Evolutionary conservation across 108 stramenopile species (phyloP), one percentile per base, ranked within the genome.

Genomic region (Aurantiochytrium sp.): DNA sequence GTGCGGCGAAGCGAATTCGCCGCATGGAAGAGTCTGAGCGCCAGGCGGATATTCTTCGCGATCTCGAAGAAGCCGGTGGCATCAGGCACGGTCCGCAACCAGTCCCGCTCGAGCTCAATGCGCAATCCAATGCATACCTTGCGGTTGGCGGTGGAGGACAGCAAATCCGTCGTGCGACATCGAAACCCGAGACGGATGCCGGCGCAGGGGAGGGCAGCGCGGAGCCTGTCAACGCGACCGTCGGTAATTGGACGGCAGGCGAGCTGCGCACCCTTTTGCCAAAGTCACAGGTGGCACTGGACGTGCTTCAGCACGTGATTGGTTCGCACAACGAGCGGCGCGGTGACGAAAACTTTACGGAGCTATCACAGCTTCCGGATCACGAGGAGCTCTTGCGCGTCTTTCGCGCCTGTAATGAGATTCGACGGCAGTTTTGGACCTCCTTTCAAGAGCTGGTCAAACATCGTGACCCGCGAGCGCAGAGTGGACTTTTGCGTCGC

Each of bases 351-450:
- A 18, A 69, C 64, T 28, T 69, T 69, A 69, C 64, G 0, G 64
- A 69, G 42, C 35, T 69, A 8, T 69, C 64, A 23, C 64, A 69
- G 64, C 64, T 83, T 16, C 45, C 76, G 5, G 76, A 83, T 53
- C 76, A 83, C n/a, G 25, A 83, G 25, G 76, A 83, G 76, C 76
- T 83, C n/a, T 83, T 83, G 5, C 76, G 76, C 4, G 51, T 83
- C n/a, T 83, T 83, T 4, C 76, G 76, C 49, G 51, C 51, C 6
- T 83, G 49, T 16, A 83, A 83, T 23, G 76, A 83, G 51, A 47
- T 83, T 83, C 76, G 76, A 16, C 19, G 76, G 10, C 76, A 83
- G 12, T 83, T 83, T 4, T 83, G 76, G 76, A 83, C 76, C 28
- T 83, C 76, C 3, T 83, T 83, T 23, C 76, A 47, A 23, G 19